These are phyloP conservation scores for Diaporthe eres DNA, from an alignment of 2,329 filamentous ascomycete genomes.

Conservation along the genomic window DNA sequence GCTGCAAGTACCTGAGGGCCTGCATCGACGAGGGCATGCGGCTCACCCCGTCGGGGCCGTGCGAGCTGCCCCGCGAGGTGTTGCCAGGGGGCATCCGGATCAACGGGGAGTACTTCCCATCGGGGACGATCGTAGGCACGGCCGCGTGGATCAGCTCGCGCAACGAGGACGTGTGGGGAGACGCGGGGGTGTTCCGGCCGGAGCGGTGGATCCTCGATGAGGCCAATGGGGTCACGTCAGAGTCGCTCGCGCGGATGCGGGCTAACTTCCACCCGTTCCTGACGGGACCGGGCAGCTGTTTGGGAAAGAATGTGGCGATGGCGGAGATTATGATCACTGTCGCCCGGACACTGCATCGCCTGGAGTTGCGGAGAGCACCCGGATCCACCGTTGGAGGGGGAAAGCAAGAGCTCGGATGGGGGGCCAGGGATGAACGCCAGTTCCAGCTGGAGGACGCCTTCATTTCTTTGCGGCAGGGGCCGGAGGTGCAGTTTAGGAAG, in stretches of 20 bases:
- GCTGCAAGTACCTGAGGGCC: neutral
- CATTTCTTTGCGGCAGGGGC: neutral
- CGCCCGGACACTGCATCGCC: neutral
- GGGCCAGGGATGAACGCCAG: neutral
- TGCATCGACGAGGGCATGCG: neutral
- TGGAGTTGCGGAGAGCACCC: neutral
- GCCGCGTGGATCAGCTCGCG: neutral
- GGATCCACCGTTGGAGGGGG: neutral
- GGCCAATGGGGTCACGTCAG: neutral
- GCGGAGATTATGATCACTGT: neutral
- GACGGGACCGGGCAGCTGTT: neutral
- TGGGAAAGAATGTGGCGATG: neutral
- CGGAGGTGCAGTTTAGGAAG: neutral
- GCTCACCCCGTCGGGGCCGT: neutral
- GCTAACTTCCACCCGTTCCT: neutral
- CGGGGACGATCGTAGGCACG: neutral
- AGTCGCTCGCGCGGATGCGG: neutral
- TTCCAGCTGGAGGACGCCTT: neutral
- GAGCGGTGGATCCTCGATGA: neutral
- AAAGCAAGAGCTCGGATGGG: neutral
- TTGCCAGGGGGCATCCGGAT: neutral
- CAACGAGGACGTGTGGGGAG: neutral
- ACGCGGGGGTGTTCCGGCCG: neutral
- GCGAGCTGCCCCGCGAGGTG: neutral
- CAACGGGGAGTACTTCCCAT: neutral